Base-by-base conservation (phyloP, 495 filamentous ascomycete species). In the Lophiostoma macrostomum region DNA sequence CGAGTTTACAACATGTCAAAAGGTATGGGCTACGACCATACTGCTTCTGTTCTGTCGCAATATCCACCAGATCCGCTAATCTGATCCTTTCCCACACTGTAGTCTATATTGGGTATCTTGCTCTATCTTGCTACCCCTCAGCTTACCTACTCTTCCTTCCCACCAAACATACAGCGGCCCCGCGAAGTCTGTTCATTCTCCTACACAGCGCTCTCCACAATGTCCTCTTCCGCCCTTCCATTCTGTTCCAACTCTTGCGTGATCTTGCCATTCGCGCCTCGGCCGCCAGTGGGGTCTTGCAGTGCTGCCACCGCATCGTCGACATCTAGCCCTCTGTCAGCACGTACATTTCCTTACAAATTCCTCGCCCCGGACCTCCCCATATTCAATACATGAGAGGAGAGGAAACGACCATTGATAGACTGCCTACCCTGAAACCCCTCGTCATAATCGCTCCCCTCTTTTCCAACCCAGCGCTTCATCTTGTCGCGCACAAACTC, bases 181-280 rank as follows among this genome's bases (percentile, higher is more conserved):
- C n/a, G n/a, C n/a, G n/a, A n/a, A n/a, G n/a, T 32, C n/a, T 32
- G 7, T 32, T 32, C 31, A 8, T 8, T 10, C 44, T 12, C 4
- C 62, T 60, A 73, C 4, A 71, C 68, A 39, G 65, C 72, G 53
- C 61, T 69, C 48, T 58, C 32, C 22, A 72, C 11, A 6, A 60
- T 42, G 32, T 66, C 62, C 18, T 71, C 44, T 32, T 60, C 58
- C 32, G 45, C 40, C 43, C 53, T 48, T 5, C 31, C 53, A 16
- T 57, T 49, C 51, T 60, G 40, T 40, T 67, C 58, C 42, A 72
- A 35, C 32, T 48, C 54, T 31, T 55, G 59, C 14, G 56, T 61
- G 46, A 71, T 71, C 32, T 29, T 52, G 20, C 69, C 69, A 54
- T 69, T 67, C n/a, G 50, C 44, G 0, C 67, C 67, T 8, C 69